Evolutionary conservation across 2,329 filamentous ascomycete genomes (phyloP), one percentile per base, ranked within the genome.

Genomic region (Verticillium tricorpus): DNA sequence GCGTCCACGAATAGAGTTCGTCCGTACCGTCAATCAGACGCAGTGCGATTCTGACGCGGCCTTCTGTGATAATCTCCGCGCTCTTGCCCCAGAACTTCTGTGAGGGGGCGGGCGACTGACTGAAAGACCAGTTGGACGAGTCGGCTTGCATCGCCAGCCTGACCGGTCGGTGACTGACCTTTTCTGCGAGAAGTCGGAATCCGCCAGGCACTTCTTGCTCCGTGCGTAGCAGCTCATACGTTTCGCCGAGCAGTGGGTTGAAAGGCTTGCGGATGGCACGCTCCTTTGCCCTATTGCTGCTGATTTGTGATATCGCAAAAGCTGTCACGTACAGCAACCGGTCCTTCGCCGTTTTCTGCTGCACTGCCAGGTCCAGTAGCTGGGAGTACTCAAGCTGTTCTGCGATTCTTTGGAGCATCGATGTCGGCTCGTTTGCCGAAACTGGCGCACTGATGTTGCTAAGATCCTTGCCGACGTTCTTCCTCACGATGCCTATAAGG

Each of bases 31-130:
- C 85, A 0, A 81, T 67, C 58, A 88, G 72, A 31, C 83, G 88
- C 32, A 99, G 79, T 45, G 88, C 86, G 45, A 97, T 82, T 57
- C 93, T 86, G 3, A 92, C 88, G 31, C 92, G 90, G 2, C 95
- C 95, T 60, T 97, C 94, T 0, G 93, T 98, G 64, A 91, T 95
- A 65, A 99, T 87, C 75, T 99, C 95, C 2, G 92, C 92, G 60
- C 90, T 94, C 79, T 98, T 98, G 61, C 95, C 95, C 95, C 95
- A 98, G 79, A 99, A 99, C 73, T 98, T 98, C 72, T 99, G 94
- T 25, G 90, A 89, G 0, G 95, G 95, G 61, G 90, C 89, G 0
- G 95, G 92, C 5, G 90, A 91, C 72, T 98, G 95, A 1, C 91
- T 84, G 64, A 97, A 89, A 2, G 90, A 92, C 95, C 95, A 99